Conservation (phyloP, 192 early-diverging fungal genomes). For the Coemansia sp. region DNA sequence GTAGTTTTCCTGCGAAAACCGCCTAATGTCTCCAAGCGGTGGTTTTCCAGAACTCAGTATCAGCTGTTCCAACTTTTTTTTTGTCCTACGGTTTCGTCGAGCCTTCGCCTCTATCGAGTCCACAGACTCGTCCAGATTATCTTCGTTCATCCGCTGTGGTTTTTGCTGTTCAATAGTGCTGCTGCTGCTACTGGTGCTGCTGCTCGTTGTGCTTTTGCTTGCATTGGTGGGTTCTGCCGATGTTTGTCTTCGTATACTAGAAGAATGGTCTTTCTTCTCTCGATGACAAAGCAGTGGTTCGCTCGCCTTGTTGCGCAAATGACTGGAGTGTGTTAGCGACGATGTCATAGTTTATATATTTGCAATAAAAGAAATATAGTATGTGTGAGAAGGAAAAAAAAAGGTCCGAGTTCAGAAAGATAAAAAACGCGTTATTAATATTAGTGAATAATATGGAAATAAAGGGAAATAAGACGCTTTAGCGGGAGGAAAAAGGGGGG, state of each 20-base stretch:
- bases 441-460: too few relatives aligned
- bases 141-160: not conserved
- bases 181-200: not conserved
- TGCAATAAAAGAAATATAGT: too few relatives aligned
- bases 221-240: too few relatives aligned
- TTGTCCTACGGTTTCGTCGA: not conserved
- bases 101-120: not conserved
- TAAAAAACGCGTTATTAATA: too few relatives aligned
- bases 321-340: not conserved
- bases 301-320: not conserved
- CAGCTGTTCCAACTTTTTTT: not conserved
- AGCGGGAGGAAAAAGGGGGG: too few relatives aligned
- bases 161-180: not conserved
- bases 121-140: not conserved
- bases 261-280: not conserved
- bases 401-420: too few relatives aligned
- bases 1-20: conserved; percentile 48
- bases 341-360: not conserved
- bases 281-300: not conserved
- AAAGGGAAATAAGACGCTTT: too few relatives aligned
- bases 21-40: not conserved
- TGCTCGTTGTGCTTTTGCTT: too few relatives aligned
- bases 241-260: too few relatives aligned
- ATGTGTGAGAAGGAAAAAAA: too few relatives aligned
- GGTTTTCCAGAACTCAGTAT: not conserved